Conservation (phyloP, 306 rosid genomes). For the Rosa chinensis region DNA sequence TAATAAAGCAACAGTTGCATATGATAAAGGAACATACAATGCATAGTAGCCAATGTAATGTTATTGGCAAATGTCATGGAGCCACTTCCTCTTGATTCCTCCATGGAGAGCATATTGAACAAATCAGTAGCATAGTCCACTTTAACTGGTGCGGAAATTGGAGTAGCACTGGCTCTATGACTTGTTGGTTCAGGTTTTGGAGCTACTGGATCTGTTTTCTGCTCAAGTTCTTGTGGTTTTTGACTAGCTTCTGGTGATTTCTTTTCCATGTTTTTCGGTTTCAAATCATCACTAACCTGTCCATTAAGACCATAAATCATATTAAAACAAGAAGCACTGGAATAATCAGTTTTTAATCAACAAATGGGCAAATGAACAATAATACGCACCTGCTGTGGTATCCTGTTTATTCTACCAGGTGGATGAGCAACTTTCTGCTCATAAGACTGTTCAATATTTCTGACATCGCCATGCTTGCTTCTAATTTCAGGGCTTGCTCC, state of each 20-base stretch:
- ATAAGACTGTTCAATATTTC: constrained; percentile 37
- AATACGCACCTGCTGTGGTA: constrained; percentile 11
- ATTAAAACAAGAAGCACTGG: not conserved
- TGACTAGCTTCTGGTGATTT: not conserved
- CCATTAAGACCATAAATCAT: constrained; percentile 16
- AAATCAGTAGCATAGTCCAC: constrained; percentile 25
- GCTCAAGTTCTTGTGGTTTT: constrained; percentile 8
- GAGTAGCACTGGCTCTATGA: not conserved
- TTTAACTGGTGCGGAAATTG: constrained; percentile 13
- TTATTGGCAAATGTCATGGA: not conserved
- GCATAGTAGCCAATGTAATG: constrained; percentile 2
- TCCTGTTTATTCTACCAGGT: constrained; percentile 25
- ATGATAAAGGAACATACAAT: constrained; percentile 21
- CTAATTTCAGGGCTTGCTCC: constrained; percentile 59
- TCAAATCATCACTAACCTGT: constrained; percentile 16
- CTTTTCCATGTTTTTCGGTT: constrained; percentile 2
- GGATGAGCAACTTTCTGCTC: constrained; percentile 56
- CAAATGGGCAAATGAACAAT: not conserved
- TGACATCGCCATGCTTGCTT: constrained; percentile 41
- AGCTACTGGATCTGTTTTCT: not conserved
- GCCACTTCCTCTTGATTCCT: constrained; percentile 3
- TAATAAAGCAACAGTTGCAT: not conserved
- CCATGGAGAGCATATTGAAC: constrained; percentile 23
- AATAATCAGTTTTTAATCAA: not conserved
- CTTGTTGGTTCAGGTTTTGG: not conserved